Percentiles rank a stretch among this genome's conserved stretches.
phyloP scores from a whole-genome alignment of 2,329 filamentous ascomycete species.

The Plectosphaerella sp. region DNA sequence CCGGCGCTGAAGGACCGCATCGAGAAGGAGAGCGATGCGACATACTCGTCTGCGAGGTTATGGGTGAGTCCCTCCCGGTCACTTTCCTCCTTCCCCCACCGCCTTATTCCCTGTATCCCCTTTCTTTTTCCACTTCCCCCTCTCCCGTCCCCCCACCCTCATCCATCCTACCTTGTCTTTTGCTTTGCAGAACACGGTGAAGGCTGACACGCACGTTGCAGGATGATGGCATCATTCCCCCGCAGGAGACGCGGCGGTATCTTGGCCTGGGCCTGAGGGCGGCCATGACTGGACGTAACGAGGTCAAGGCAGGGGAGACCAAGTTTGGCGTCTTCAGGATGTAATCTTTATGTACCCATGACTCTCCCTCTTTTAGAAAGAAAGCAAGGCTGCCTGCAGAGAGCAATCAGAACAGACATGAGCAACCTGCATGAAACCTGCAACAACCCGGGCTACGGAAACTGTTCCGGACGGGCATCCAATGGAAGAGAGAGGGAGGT shows the following conservation, averaged over 20 bases:
- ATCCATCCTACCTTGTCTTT: conserved; percentile 4
- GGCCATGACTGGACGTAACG: conserved; percentile 63
- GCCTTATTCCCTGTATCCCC: background rate
- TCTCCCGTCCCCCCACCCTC: background rate
- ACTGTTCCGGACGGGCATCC: too few relatives aligned
- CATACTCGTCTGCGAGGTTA: conserved; percentile 80
- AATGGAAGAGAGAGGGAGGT: too few relatives aligned
- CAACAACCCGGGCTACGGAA: too few relatives aligned
- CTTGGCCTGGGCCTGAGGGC: conserved; percentile 69
- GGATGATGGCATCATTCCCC: conserved; percentile 77
- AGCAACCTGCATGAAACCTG: too few relatives aligned
- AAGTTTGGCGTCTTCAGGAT: conserved; percentile 81
- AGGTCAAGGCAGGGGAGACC: conserved; percentile 56
- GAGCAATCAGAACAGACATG: too few relatives aligned
- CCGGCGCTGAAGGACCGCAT: conserved; percentile 78
- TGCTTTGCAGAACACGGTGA: background rate
- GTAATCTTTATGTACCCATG: conserved; percentile 36
- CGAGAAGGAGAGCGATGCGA: conserved; percentile 82
- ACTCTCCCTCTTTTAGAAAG: too few relatives aligned
- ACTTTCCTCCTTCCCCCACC: too few relatives aligned
- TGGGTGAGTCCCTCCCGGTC: conserved; percentile 57
- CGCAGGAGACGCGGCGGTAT: conserved; percentile 69
- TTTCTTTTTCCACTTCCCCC: background rate
- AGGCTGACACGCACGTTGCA: conserved; percentile 19
- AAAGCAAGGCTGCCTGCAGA: too few relatives aligned